Conservation (phyloP, 2,329 filamentous ascomycete species). For the Diaporthe nobilis region DNA sequence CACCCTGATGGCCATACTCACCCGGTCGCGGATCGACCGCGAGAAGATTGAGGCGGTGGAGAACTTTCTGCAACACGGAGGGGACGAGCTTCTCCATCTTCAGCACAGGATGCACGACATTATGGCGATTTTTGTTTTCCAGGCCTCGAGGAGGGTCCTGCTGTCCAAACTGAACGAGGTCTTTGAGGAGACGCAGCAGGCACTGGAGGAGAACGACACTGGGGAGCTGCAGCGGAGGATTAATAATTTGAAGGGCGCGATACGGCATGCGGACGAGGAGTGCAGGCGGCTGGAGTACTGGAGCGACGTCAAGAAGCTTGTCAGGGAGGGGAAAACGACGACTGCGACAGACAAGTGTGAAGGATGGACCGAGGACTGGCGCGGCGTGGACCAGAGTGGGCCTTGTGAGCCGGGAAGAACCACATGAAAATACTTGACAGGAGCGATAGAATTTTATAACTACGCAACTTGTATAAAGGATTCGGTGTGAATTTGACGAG, state of each 20-base stretch:
- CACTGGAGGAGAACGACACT: slow-evolving; percentile 61
- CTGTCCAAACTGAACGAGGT: slow-evolving; percentile 78
- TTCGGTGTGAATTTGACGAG: background rate
- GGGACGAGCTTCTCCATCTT: slow-evolving; percentile 82
- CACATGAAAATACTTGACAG: slow-evolving; percentile 37
- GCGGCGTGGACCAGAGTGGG: slow-evolving; percentile 68
- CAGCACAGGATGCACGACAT: slow-evolving; percentile 85
- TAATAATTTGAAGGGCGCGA: slow-evolving; percentile 79
- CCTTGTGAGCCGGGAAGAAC: slow-evolving; percentile 55
- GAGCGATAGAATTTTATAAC: background rate
- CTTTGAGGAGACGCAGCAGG: slow-evolving; percentile 67
- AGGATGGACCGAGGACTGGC: slow-evolving; percentile 62
- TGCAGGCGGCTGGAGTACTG: slow-evolving; percentile 88
- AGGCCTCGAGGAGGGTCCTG: slow-evolving; percentile 85
- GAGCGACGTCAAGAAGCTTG: slow-evolving; percentile 84
- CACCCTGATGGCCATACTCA: slow-evolving; percentile 78
- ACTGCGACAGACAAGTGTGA: slow-evolving; percentile 59
- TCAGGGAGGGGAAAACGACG: slow-evolving; percentile 64
- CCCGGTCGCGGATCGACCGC: slow-evolving; percentile 81
- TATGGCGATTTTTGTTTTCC: slow-evolving; percentile 90
- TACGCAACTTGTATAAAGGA: background rate
- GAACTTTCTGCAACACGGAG: slow-evolving; percentile 83
- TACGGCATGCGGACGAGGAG: slow-evolving; percentile 83
- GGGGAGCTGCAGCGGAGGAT: slow-evolving; percentile 60
- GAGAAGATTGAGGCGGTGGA: slow-evolving; percentile 90